A percentile compares a stretch with the other conserved stretches of the same genome.
Evolutionary conservation across 2,329 filamentous ascomycete species (phyloP).

Genomic region (Leptographium galeiforme): DNA sequence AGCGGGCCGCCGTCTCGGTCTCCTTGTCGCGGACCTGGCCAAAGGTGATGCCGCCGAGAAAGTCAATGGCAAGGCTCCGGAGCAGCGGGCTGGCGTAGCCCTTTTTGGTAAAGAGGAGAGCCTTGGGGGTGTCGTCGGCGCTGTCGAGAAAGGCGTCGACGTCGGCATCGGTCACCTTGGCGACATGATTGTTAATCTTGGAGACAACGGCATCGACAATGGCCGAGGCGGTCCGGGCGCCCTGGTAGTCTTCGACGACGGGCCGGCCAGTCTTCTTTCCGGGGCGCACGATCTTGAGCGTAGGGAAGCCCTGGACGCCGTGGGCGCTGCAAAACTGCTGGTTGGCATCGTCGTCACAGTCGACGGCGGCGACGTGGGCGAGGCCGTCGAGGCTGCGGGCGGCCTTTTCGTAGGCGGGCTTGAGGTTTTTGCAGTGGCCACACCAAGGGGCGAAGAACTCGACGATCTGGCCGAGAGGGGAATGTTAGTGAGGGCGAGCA

Average conservation of each 20-base stretch:
- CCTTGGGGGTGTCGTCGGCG: conserved; percentile 63
- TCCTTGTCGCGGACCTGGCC: conserved; percentile 80
- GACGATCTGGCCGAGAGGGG: conserved; percentile 31
- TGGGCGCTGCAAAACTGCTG: conserved; percentile 75
- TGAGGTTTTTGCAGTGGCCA: conserved; percentile 90
- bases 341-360: conserved; percentile 90
- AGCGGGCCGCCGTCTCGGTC: conserved; percentile 54
- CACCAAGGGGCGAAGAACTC: conserved; percentile 98
- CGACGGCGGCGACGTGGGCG: conserved; percentile 84
- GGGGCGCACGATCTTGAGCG: conserved; percentile 82
- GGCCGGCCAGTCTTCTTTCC: conserved; percentile 63
- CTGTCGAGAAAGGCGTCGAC: conserved; percentile 60
- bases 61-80: conserved; percentile 81
- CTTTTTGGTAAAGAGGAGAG: conserved; percentile 87
- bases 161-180: conserved; percentile 65
- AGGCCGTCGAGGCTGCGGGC: conserved; percentile 81
- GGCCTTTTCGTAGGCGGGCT: conserved; percentile 89
- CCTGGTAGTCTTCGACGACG: conserved; percentile 81
- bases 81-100: conserved; percentile 73
- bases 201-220: conserved; percentile 78
- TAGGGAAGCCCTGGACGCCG: conserved; percentile 89
- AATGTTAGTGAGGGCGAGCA: background rate
- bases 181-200: conserved; percentile 87
- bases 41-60: conserved; percentile 63
- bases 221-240: conserved; percentile 65